These are phyloP conservation scores for Corymbia citriodora DNA, from an alignment of 441 rosid genomes.

Conservation along the genomic window DNA sequence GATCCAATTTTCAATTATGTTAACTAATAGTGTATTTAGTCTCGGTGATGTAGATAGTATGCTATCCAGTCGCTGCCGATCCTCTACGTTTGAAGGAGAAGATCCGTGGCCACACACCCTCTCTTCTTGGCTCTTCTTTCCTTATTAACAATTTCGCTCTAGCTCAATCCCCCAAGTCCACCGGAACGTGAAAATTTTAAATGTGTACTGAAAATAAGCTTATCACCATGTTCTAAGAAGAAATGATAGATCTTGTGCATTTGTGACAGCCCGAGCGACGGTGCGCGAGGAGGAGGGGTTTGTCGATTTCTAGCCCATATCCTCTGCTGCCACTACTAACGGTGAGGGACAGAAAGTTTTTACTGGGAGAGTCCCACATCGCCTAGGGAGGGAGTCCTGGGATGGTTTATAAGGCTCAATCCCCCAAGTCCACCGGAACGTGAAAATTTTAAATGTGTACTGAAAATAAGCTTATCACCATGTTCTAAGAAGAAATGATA, in stretches of 20 bases:
- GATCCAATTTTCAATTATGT: background rate
- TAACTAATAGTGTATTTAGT: background rate
- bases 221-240: background rate
- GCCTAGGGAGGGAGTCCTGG: no score
- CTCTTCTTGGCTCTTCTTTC: no score
- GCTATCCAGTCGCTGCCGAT: background rate
- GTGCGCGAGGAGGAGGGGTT: background rate
- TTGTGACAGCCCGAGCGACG: no score
- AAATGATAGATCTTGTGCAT: no score
- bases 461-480: background rate
- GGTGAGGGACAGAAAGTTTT: background rate
- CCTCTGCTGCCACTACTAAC: background rate
- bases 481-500: no score
- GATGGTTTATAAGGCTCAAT: no score
- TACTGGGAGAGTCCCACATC: no score
- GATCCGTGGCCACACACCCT: background rate
- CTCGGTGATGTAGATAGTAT: background rate
- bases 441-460: background rate
- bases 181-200: no score
- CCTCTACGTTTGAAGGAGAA: background rate
- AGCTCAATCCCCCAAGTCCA: no score
- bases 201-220: background rate
- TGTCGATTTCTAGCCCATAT: background rate
- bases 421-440: no score
- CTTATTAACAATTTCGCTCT: no score